Conservation (phyloP, 2,329 filamentous ascomycete species). For the Coniochaeta hoffmannii region DNA sequence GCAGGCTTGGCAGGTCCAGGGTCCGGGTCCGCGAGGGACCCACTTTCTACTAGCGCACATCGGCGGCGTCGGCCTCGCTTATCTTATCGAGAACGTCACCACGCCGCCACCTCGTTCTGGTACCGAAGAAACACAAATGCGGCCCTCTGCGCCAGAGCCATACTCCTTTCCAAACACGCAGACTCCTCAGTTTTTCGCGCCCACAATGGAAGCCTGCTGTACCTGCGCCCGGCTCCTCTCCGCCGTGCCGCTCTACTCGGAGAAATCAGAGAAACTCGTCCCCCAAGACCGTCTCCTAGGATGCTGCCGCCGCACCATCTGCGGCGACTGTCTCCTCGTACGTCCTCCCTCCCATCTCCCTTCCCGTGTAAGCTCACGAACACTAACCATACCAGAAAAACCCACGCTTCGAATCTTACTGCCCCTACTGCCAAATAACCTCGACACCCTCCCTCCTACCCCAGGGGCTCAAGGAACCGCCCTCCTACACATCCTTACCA, state of each 20-base stretch:
- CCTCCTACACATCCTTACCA: constrained; percentile 47
- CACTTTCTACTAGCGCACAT: too few species aligned
- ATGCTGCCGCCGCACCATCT: constrained; percentile 67
- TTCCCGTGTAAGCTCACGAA: not conserved
- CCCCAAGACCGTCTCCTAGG: constrained; percentile 52
- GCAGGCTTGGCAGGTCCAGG: not conserved
- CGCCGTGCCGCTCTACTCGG: constrained; percentile 38
- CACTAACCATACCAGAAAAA: constrained; percentile 41
- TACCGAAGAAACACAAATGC: too few species aligned
- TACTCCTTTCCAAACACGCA: not conserved
- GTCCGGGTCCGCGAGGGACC: not conserved
- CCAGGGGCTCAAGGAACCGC: constrained; percentile 61
- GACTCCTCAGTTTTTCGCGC: not conserved
- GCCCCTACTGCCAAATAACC: constrained; percentile 72
- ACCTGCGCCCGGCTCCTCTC: constrained; percentile 60
- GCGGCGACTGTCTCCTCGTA: constrained; percentile 60
- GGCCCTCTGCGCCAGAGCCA: not conserved
- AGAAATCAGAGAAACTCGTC: constrained; percentile 53
- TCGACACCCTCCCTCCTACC: constrained; percentile 45
- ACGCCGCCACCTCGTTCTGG: not conserved
- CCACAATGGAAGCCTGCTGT: constrained; percentile 48
- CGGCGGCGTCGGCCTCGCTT: constrained; percentile 1
- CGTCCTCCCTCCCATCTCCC: constrained; percentile 15
- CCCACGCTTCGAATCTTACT: constrained; percentile 57
- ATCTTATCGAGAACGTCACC: constrained; percentile 4